Conservation (phyloP, 139 green algal species). For the Closterium sp. region DNA sequence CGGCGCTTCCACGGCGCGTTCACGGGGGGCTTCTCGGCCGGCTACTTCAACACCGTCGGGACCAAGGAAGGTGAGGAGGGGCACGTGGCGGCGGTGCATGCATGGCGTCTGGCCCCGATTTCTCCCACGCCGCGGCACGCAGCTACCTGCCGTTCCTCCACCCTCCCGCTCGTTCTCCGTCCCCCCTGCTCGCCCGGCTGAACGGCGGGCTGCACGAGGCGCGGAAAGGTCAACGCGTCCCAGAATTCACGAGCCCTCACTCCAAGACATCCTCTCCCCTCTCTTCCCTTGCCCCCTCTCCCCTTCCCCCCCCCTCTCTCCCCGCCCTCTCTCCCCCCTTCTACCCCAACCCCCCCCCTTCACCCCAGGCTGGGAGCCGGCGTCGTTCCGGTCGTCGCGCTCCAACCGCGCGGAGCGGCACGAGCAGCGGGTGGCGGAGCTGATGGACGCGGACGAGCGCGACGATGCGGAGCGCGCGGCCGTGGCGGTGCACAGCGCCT, state of each 20-base stretch:
- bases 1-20: slow-evolving; percentile 92
- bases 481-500: slow-evolving; percentile 35
- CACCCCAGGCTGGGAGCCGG: slow-evolving; percentile 72
- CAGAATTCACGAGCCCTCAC: too few species aligned
- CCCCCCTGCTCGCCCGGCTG: too few species aligned
- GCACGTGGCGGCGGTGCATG: too few species aligned
- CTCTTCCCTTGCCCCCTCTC: neutral
- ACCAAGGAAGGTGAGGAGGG: slow-evolving; percentile 69
- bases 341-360: too few species aligned
- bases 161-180: too few species aligned
- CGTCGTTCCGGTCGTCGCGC: slow-evolving; percentile 71
- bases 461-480: slow-evolving; percentile 56
- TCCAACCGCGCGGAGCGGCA: slow-evolving; percentile 50
- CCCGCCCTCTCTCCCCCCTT: neutral
- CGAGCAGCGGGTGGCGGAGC: slow-evolving; percentile 78
- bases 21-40: slow-evolving; percentile 88
- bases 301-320: neutral
- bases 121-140: too few species aligned
- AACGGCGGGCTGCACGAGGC: too few species aligned
- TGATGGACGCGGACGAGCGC: slow-evolving; percentile 92
- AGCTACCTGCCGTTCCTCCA: too few species aligned
- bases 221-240: too few species aligned
- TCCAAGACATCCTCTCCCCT: neutral
- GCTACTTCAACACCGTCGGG: slow-evolving; percentile 89
- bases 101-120: too few species aligned